Evolutionary conservation across 148 eudicot species (phyloP).

Genomic region (Persicaria tinctoria): DNA sequence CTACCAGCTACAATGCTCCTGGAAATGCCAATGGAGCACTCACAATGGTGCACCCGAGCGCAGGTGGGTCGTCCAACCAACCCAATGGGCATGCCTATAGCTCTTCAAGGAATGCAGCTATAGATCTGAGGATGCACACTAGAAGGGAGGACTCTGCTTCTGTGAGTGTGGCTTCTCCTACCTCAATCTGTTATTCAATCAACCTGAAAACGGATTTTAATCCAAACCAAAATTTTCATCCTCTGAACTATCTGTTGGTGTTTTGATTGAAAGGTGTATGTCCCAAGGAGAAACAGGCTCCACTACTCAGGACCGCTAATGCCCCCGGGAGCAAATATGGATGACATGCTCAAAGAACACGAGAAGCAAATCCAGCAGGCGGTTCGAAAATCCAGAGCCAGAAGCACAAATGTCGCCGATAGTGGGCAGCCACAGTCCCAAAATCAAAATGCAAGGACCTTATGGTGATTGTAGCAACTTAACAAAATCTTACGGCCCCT

Average conservation of each 20-base stretch:
- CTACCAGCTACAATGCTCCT: slow-evolving; percentile 21
- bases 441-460: background rate
- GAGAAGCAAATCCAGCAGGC: slow-evolving; percentile 72
- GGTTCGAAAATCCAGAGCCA: slow-evolving; percentile 36
- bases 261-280: slow-evolving; percentile 23
- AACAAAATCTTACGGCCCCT: too few relatives aligned
- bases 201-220: background rate
- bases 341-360: slow-evolving; percentile 68
- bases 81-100: slow-evolving; percentile 20
- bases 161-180: slow-evolving; percentile 23
- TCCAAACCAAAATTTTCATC: background rate
- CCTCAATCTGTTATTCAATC: too few relatives aligned
- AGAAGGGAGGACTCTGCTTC: slow-evolving; percentile 31
- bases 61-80: slow-evolving; percentile 22
- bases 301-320: slow-evolving; percentile 57
- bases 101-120: slow-evolving; percentile 26
- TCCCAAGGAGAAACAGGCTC: slow-evolving; percentile 38
- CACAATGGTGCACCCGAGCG: slow-evolving; percentile 65
- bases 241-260: background rate
- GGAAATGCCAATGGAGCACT: slow-evolving; percentile 28
- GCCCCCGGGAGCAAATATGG: slow-evolving; percentile 64
- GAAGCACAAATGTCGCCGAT: background rate
- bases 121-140: slow-evolving; percentile 32
- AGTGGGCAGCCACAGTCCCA: background rate
- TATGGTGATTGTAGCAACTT: slow-evolving; percentile 5